These are phyloP conservation scores for Exophiala dermatitidis DNA, from an alignment of 2,329 filamentous ascomycete genomes.

Conservation along the genomic window DNA sequence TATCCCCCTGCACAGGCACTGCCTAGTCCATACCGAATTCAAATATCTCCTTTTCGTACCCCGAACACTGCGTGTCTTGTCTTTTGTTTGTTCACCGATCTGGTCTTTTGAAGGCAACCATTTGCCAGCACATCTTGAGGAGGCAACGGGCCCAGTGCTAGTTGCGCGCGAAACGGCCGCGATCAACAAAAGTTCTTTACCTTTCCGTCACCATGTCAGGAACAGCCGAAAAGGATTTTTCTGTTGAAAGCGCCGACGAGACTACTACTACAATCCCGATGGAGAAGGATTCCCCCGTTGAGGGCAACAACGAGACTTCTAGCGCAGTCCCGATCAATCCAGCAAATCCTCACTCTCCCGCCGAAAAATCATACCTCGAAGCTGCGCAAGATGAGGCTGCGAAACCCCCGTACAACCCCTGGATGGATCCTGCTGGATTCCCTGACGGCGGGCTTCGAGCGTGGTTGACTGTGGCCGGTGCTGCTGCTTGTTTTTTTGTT, in stretches of 20 bases:
- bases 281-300: constrained; percentile 8
- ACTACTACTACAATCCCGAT: neutral
- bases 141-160: too few relatives aligned
- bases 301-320: neutral
- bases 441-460: constrained; percentile 54
- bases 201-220: neutral
- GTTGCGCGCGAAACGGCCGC: too few relatives aligned
- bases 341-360: neutral
- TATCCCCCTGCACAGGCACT: too few relatives aligned
- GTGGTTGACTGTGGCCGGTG: constrained; percentile 51
- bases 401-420: constrained; percentile 21
- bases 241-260: too few relatives aligned
- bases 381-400: constrained; percentile 6
- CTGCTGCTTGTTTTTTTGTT: constrained; percentile 42
- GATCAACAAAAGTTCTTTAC: neutral
- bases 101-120: too few relatives aligned
- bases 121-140: too few relatives aligned
- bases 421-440: constrained; percentile 44
- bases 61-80: too few relatives aligned
- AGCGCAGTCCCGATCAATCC: neutral
- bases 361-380: constrained; percentile 11
- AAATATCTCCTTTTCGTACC: too few relatives aligned
- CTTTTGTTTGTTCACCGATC: too few relatives aligned
- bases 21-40: too few relatives aligned
- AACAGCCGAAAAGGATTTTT: neutral